Evolutionary conservation across 192 early-diverging fungal species (phyloP).

Genomic region (Phlyctochytrium planicorne): DNA sequence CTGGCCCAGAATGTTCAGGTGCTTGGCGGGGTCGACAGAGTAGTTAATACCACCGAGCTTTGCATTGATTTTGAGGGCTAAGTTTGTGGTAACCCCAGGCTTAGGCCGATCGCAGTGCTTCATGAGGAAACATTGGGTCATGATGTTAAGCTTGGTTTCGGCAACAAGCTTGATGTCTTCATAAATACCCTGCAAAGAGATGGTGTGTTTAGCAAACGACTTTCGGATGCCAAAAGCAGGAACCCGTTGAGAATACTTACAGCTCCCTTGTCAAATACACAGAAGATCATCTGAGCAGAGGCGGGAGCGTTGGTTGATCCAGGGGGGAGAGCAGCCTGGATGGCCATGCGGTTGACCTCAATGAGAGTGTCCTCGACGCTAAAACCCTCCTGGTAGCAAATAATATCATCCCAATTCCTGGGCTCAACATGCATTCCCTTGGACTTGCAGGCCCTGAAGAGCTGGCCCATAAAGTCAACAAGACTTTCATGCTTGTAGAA

Average conservation of each 20-base stretch:
- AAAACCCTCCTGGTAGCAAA: neutral
- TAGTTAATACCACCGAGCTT: conserved; percentile 26
- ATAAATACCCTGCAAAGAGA: conserved; percentile 61
- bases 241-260: neutral
- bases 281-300: conserved; percentile 1
- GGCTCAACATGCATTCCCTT: conserved; percentile 2
- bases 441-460: neutral
- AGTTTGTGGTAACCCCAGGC: conserved; percentile 71
- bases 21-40: conserved; percentile 16
- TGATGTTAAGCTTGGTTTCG: conserved; percentile 73
- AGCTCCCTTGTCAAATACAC: neutral
- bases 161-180: conserved; percentile 78
- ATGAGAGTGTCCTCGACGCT: neutral
- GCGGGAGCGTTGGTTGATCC: neutral
- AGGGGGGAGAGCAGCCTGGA: neutral
- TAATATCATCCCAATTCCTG: neutral
- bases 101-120: conserved; percentile 41
- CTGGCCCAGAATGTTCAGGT: conserved; percentile 12
- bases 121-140: conserved; percentile 80
- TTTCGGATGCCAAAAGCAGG: neutral
- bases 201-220: neutral
- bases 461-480: neutral
- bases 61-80: conserved; percentile 50
- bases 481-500: neutral
- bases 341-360: neutral